phyloP scores from a whole-genome alignment of 805 yeast species.

The Isabelozyma rhagii region DNA sequence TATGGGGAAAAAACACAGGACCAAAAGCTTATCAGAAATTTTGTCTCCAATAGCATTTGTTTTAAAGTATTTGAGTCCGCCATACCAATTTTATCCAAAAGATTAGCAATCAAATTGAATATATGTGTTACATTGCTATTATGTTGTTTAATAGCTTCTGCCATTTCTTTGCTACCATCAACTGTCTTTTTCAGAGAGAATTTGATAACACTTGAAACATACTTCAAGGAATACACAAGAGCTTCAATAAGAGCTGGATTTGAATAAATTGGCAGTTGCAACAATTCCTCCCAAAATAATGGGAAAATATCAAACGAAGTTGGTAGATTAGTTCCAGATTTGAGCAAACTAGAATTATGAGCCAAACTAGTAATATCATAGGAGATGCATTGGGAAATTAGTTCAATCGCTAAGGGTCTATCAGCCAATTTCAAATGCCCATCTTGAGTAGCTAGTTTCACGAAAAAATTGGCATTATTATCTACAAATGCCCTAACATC shows the following conservation, averaged over 20 bases:
- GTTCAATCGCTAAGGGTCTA: conserved; percentile 24
- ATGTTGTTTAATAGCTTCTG: conserved; percentile 26
- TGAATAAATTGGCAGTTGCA: conserved; percentile 10
- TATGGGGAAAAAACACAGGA: conserved; percentile 67
- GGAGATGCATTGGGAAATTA: conserved; percentile 39
- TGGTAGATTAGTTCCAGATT: conserved; percentile 14
- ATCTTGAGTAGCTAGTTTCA: conserved; percentile 22
- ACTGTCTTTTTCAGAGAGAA: conserved; percentile 21
- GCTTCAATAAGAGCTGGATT: conserved; percentile 6
- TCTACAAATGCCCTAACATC: conserved; percentile 51
- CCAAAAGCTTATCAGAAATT: conserved; percentile 65
- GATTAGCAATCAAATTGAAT: conserved; percentile 13
- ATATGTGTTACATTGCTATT: conserved; percentile 24
- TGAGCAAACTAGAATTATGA: conserved; percentile 19
- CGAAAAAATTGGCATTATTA: conserved; percentile 33
- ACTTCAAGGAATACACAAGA: conserved; percentile 13
- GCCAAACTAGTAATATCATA: conserved; percentile 44
- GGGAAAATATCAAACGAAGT: conserved; percentile 32
- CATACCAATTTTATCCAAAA: conserved; percentile 32
- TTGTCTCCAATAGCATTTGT: conserved; percentile 17
- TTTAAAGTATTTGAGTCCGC: conserved; percentile 23
- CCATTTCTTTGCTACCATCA: conserved; percentile 12
- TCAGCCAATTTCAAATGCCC: conserved; percentile 3
- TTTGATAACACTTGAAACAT: conserved; percentile 13
- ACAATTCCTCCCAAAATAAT: conserved; percentile 22